These are phyloP conservation scores for Colletotrichum godetiae DNA, from an alignment of 2,329 filamentous ascomycete genomes.

Conservation along the genomic window DNA sequence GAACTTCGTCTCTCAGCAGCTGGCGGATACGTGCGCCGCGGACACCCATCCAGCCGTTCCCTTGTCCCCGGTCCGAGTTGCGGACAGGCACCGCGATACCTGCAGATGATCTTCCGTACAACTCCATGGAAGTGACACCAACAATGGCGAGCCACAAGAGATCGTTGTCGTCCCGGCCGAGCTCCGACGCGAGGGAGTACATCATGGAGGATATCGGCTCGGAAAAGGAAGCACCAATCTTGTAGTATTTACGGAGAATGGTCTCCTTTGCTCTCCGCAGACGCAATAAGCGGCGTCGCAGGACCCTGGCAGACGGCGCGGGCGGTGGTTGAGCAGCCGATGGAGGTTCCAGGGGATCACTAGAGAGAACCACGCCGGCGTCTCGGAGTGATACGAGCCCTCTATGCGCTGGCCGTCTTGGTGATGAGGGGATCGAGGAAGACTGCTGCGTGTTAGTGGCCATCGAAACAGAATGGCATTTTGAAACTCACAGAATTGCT, in stretches of 20 bases:
- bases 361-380: slow-evolving; percentile 57
- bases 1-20: slow-evolving; percentile 90
- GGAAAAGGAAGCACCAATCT: slow-evolving; percentile 87
- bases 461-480: background rate
- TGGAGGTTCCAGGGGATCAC: slow-evolving; percentile 63
- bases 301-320: slow-evolving; percentile 75
- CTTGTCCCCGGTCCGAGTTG: slow-evolving; percentile 65
- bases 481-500: slow-evolving; percentile 81
- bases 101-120: slow-evolving; percentile 87
- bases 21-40: slow-evolving; percentile 87
- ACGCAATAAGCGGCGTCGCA: slow-evolving; percentile 79
- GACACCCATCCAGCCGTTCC: slow-evolving; percentile 82
- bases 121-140: slow-evolving; percentile 91
- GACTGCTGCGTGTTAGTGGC: slow-evolving; percentile 58
- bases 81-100: slow-evolving; percentile 75
- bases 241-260: slow-evolving; percentile 85
- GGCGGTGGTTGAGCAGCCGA: slow-evolving; percentile 69
- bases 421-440: slow-evolving; percentile 73
- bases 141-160: slow-evolving; percentile 95
- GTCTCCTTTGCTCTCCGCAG: slow-evolving; percentile 82
- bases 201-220: slow-evolving; percentile 95
- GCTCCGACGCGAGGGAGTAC: slow-evolving; percentile 93
- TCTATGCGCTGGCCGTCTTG: slow-evolving; percentile 68
- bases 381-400: slow-evolving; percentile 69
- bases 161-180: slow-evolving; percentile 97